Evolutionary conservation across 169 alveolate genomes (phyloP).

Genomic region (Plasmodium falciparum): DNA sequence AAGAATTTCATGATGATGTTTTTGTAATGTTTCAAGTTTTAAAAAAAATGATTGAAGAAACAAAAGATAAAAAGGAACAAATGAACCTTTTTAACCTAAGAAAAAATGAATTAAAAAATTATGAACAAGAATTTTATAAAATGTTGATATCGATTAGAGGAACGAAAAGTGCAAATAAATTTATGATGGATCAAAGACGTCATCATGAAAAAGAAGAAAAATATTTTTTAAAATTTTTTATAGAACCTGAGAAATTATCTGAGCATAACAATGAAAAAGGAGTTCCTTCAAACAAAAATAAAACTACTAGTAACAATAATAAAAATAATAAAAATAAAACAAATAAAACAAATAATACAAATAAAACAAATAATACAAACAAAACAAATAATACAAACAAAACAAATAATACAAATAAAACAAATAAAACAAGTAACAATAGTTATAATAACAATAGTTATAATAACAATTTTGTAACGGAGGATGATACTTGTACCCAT

Average conservation of each 20-base stretch:
- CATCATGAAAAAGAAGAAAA: slow-evolving; percentile 14
- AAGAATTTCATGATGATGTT: slow-evolving; percentile 36
- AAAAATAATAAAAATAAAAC: background rate
- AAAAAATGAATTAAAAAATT: slow-evolving; percentile 22
- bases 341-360: too few species aligned
- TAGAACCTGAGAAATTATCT: background rate
- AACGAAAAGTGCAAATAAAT: slow-evolving; percentile 38
- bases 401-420: too few species aligned
- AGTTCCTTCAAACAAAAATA: background rate
- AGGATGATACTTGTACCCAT: too few species aligned
- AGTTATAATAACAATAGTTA: too few species aligned
- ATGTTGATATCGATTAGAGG: slow-evolving; percentile 31
- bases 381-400: too few species aligned
- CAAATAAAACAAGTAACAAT: too few species aligned
- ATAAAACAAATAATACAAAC: too few species aligned
- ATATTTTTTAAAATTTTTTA: background rate
- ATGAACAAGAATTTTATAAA: slow-evolving; percentile 53
- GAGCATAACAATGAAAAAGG: background rate
- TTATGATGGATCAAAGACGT: background rate
- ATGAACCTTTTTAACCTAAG: slow-evolving; percentile 9
- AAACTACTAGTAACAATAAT: background rate
- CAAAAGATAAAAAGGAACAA: slow-evolving; percentile 18
- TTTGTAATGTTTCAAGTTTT: slow-evolving; percentile 12
- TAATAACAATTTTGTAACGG: too few species aligned
- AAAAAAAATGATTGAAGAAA: slow-evolving; percentile 10